Conservation (phyloP, 73 alveolate genomes). For the Paraurostyla sp. region DNA sequence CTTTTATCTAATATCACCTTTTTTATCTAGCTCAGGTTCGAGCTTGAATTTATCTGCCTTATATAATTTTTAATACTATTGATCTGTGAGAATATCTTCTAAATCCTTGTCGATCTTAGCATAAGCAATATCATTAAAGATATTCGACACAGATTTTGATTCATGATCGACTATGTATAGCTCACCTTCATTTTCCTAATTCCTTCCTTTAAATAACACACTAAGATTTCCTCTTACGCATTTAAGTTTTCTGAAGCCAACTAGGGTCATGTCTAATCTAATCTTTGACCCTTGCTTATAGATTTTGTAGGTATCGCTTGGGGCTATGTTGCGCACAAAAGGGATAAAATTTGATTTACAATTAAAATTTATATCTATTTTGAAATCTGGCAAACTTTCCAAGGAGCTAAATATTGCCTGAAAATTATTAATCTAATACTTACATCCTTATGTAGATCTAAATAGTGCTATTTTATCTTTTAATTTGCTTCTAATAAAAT, state of each 20-base stretch:
- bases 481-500: slow-evolving; percentile 45
- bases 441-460: slow-evolving; percentile 64
- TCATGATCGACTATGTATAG: slow-evolving; percentile 58
- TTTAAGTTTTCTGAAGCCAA: slow-evolving; percentile 55
- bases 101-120: slow-evolving; percentile 61
- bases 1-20: slow-evolving; percentile 42
- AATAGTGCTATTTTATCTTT: slow-evolving; percentile 58
- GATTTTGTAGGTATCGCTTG: slow-evolving; percentile 73
- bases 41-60: slow-evolving; percentile 45
- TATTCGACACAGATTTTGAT: slow-evolving; percentile 47
- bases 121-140: slow-evolving; percentile 46
- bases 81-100: slow-evolving; percentile 15
- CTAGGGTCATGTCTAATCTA: slow-evolving; percentile 63
- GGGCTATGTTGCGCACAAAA: slow-evolving; percentile 65
- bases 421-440: background rate
- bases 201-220: slow-evolving; percentile 68
- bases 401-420: slow-evolving; percentile 63
- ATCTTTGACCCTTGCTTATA: slow-evolving; percentile 62
- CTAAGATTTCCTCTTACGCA: slow-evolving; percentile 55
- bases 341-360: slow-evolving; percentile 77
- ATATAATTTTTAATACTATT: background rate
- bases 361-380: slow-evolving; percentile 66
- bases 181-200: slow-evolving; percentile 68
- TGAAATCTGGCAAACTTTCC: slow-evolving; percentile 73
- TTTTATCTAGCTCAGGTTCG: slow-evolving; percentile 52